Evolutionary conservation across 78 protist species (phyloP).

Genomic region (Dictyostelium citrinum): DNA sequence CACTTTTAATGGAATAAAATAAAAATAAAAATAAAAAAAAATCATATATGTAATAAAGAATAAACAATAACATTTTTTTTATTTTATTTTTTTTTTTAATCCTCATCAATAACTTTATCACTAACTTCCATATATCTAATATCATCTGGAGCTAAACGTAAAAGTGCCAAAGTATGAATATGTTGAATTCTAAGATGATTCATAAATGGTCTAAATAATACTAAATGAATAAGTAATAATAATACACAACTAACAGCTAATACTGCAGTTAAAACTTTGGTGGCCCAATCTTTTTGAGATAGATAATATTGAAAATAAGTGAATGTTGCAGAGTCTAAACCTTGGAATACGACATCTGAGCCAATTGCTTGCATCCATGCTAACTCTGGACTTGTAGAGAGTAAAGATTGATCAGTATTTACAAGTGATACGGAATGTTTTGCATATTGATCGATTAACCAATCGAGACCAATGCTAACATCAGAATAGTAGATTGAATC

Average conservation of each 20-base stretch:
- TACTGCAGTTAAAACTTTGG: not conserved
- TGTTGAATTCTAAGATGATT: constrained; percentile 34
- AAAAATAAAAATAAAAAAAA: no score
- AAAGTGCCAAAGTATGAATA: constrained; percentile 31
- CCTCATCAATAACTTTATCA: constrained; percentile 42
- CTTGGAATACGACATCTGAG: not conserved
- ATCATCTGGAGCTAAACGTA: constrained; percentile 48
- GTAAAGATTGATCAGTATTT: not conserved
- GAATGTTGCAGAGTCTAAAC: constrained; percentile 9
- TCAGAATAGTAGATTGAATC: not conserved
- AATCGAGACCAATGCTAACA: constrained; percentile 20
- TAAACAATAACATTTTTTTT: no score
- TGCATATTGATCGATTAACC: constrained; percentile 6
- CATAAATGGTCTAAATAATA: constrained; percentile 35
- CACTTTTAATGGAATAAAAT: not conserved
- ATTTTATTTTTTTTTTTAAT: not conserved
- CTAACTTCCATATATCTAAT: constrained; percentile 15
- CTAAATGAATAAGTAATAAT: not conserved
- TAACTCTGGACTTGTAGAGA: not conserved
- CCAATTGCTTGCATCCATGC: constrained; percentile 22
- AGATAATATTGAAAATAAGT: constrained; percentile 6
- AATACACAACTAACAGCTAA: not conserved
- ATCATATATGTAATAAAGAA: no score
- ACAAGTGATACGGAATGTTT: not conserved
- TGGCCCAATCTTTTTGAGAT: not conserved